Evolutionary conservation across 768 basidiomycete genomes (phyloP), one percentile per base, ranked within the genome.

Genomic region (Auriscalpium microsporum): DNA sequence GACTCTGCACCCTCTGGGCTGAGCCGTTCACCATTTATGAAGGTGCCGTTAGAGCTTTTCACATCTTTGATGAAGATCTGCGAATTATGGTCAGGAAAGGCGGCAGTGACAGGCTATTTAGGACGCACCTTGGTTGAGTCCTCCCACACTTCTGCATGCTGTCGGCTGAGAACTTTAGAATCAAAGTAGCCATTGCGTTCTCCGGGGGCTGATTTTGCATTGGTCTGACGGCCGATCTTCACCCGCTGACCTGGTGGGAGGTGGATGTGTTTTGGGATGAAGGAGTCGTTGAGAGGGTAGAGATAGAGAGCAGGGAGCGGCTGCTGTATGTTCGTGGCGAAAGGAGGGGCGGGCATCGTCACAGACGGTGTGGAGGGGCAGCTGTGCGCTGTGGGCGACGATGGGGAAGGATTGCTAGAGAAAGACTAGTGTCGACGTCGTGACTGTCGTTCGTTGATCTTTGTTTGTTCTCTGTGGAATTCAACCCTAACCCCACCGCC

Each of bases 121-220:
- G 47, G 4, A 6, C 75, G 50, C 49, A 92, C 94, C 82, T 95
- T 95, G 47, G 81, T 83, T 45, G 71, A 75, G 58, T 95, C 91
- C 73, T 91, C 94, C 95, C 87, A 99, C n/a, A 99, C 90, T 72
- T 98, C 95, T 13, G 95, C 95, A 67, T 98, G 95, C 73, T 90
- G 88, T 62, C 95, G 77, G 62, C 89, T 91, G 58, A 99, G 77
- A 8, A 98, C 86, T 68, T 98, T 97, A 21, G 86, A 89, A 73
- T 98, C 95, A 68, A 99, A 97, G 74, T 89, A 99, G 10, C 94
- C 95, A 67, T 99, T 97, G 65, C 88, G 78, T 67, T 95, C 92
- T 10, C 81, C 84, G 16, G 95, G 95, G 34, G 90, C 83, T 0
- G 94, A 96, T 78, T 96, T 96, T 55, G 86, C 84, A 69, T 94